Base-by-base conservation (phyloP, 495 filamentous ascomycete species). In the Neurospora sp. region DNA sequence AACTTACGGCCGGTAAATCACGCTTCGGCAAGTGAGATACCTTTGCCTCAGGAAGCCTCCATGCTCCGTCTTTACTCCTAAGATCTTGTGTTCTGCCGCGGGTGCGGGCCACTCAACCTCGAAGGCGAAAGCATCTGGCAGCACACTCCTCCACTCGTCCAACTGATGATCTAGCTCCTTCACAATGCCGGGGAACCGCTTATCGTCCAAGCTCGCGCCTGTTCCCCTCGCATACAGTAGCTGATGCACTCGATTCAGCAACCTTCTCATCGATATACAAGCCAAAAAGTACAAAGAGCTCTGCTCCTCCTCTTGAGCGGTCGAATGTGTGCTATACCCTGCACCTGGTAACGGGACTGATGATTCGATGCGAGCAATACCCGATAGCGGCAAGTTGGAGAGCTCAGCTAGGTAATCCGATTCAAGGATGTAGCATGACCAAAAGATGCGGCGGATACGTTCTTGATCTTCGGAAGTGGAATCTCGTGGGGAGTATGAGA, bases 351-450 rank as follows among this genome's bases (percentile, higher is more conserved):
- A 74, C 2, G 81, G 78, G 27, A 86, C 76, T 5, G 79, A 80
- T 4, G 83, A 83, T 76, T 86, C 84, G 27, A 86, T 84, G 23
- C 82, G 79, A 2, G 81, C 82, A 48, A 85, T 83, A 4, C 84
- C 83, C 0, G 78, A 82, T 69, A 84, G 81, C 4, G 84, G 84
- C 18, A 86, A 77, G 23, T 78, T 78, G 5, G 84, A 83, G 4
- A 85, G 76, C 69, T 85, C 84, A 38, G 77, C 77, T 7, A 79
- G 73, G 46, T 79, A 79, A 42, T 79, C 77, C 4, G 81, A 83
- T 70, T 86, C 84, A 10, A 86, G 79, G 20, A 86, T 82, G 74
- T 84, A 86, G 71, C 83, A 85, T 0, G 84, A 83, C 84, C 84
- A 86, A 71, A 86, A 86, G 31, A 86, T 85, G 8, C 84, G 78